Evolutionary conservation across 768 basidiomycete genomes (phyloP), one percentile per base, ranked within the genome.

Genomic region (Kwoniella bestiolae): DNA sequence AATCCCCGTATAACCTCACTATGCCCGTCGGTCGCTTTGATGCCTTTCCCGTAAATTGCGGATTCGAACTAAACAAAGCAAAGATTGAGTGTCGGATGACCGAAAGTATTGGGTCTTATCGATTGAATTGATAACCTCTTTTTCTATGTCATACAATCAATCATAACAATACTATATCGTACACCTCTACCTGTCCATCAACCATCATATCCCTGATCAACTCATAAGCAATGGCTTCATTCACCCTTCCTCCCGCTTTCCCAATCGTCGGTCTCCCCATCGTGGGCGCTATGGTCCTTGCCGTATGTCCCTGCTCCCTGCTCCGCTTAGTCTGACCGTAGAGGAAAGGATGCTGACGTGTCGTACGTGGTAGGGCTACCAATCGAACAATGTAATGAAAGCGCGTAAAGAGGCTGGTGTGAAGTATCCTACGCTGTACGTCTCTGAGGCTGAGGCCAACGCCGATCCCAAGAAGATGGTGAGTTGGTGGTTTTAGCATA

Each of bases 391-490:
- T 2, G 77, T 75, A 3, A 57, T 58, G 14, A 35, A 12, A 8
- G 63, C 62, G 5, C 73, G 77, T n/a, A 76, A 76, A 51, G 60
- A 29, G 35, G 49, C 72, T 7, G 73, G 69, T 14, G 74, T 78
- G 18, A 45, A 38, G 4, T 78, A 78, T 66, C 77, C 77, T 16
- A 73, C 60, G 14, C 35, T 76, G 29, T 74, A 76, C 53, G 77
- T 66, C 29, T 52, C 63, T 25, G 77, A 78, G 44, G 71, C 66
- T 1, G 74, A 74, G n/a, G 74, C 77, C 31, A 67, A 65, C 14
- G 63, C 68, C 8, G 74, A 78, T 53, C 58, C 63, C 32, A 74
- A 74, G 64, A 73, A 73, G 63, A 31, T 56, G 38, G 68, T 65
- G 35, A 56, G 71, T 69, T 2, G 12, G 12, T 3, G 3, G 23